phyloP scores from a whole-genome alignment of 2,329 filamentous ascomycete genomes.

The Talaromyces amestolkiae region DNA sequence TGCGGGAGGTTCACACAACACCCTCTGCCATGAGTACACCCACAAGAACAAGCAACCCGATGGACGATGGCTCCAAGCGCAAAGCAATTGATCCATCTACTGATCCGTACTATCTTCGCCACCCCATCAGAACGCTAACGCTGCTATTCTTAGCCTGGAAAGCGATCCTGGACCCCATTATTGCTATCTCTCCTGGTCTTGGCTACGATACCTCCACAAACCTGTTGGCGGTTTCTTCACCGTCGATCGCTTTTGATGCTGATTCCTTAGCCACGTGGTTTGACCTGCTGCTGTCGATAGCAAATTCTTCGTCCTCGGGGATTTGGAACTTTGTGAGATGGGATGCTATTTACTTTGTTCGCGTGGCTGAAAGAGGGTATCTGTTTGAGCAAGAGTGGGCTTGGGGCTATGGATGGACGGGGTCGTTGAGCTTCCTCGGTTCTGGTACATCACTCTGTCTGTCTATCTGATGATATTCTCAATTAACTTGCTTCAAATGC shows the following conservation, averaged over 20 bases:
- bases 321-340: slow-evolving; percentile 55
- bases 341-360: slow-evolving; percentile 62
- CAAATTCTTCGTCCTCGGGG: slow-evolving; percentile 21
- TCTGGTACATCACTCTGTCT: slow-evolving; percentile 29
- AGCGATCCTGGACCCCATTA: slow-evolving; percentile 49
- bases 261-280: background rate
- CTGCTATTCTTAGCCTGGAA: slow-evolving; percentile 57
- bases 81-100: background rate
- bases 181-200: slow-evolving; percentile 52
- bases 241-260: background rate
- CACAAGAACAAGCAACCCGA: background rate
- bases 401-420: slow-evolving; percentile 58
- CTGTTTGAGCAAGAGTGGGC: slow-evolving; percentile 66
- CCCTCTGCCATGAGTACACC: background rate
- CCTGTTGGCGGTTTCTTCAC: slow-evolving; percentile 41
- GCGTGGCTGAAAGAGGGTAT: slow-evolving; percentile 54
- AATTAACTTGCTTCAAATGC: background rate
- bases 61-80: background rate
- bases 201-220: slow-evolving; percentile 64
- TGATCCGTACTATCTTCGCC: slow-evolving; percentile 16
- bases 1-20: background rate
- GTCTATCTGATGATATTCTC: background rate
- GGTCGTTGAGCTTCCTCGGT: slow-evolving; percentile 40
- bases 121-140: slow-evolving; percentile 36
- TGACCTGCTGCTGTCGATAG: background rate